These are phyloP conservation scores for Juncus inflexus DNA, from an alignment of 176 grass and related monocot genomes.

Conservation along the genomic window DNA sequence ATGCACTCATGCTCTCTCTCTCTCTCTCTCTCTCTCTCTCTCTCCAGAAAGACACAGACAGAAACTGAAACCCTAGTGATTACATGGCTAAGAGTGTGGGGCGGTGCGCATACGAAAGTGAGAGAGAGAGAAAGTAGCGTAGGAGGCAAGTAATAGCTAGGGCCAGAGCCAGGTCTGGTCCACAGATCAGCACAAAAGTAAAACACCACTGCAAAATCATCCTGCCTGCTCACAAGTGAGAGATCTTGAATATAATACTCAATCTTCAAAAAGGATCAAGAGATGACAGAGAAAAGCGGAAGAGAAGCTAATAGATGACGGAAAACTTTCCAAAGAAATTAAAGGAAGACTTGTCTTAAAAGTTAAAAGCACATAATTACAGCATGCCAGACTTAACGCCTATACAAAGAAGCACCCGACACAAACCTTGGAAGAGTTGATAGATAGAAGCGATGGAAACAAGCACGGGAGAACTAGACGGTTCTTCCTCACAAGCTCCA, in stretches of 20 bases:
- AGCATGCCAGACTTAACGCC: conserved; percentile 27
- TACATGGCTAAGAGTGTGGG: conserved; percentile 74
- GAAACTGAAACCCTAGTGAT: conserved; percentile 47
- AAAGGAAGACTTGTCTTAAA: background rate
- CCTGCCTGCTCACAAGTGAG: conserved; percentile 61
- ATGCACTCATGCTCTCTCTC: conserved; percentile 25
- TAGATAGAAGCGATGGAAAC: conserved; percentile 16
- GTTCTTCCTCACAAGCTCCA: conserved; percentile 22
- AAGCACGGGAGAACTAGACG: conserved; percentile 14
- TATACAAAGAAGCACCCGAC: conserved; percentile 21
- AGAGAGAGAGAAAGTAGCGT: conserved; percentile 79
- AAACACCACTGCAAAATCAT: conserved; percentile 38
- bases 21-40: conserved; percentile 15
- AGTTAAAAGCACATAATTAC: conserved; percentile 29
- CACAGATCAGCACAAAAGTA: conserved; percentile 27
- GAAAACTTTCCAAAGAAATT: conserved; percentile 15
- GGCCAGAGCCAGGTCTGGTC: conserved; percentile 16
- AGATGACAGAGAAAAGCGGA: conserved; percentile 45
- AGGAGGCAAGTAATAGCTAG: conserved; percentile 74
- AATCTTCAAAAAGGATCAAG: conserved; percentile 50
- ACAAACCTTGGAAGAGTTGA: conserved; percentile 12
- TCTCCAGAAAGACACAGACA: conserved; percentile 40
- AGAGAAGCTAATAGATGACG: too few species aligned
- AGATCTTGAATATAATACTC: conserved; percentile 66
- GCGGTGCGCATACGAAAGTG: conserved; percentile 54